Base-by-base conservation (phyloP, 192 early-diverging fungal genomes). In the Podila verticillata region DNA sequence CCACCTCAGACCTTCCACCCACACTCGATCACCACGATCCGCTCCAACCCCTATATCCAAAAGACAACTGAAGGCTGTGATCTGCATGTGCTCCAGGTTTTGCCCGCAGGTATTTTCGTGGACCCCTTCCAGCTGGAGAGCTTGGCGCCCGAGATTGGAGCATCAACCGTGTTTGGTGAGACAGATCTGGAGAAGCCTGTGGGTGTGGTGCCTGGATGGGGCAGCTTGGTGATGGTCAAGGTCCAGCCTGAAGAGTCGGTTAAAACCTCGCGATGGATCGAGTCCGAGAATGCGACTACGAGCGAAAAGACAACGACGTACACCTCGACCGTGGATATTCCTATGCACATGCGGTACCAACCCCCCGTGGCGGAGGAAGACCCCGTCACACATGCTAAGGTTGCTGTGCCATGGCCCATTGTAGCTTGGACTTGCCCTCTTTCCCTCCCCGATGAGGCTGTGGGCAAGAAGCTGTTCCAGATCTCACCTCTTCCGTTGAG, bases 141-240 rank as follows among this genome's bases (percentile, higher is more conserved):
- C 10, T 65, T 80, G 19, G 70, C 77, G 0, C 70, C 77, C 20
- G 77, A 80, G 61, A 80, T 80, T 47, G 77, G 77, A n/a, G 51
- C 68, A 32, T n/a, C 65, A 1, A 36, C 22, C 1, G 77, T 80
- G 3, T 80, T 68, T 72, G 77, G 77, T 19, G 77, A 80, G 61
- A 80, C 77, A 4, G 77, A 80, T 60, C 61, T 80, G 48, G 77
- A 80, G 48, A 80, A 80, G 24, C 77, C 77, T 22, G 77, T 80
- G 29, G 77, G 77, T 17, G 77, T 80, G 20, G 77, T 80, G 9
- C 15, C 57, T 10, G 70, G 77, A 4, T 80, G 77, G 77, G 77
- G 77, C 20, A 80, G 77, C 32, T 24, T 80, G 0, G 70, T 80
- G 20, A 58, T 80, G 69, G 77, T 68, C 32, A 80, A 80, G 66